These are phyloP conservation scores for Biancaea sappan DNA, from an alignment of 306 rosid species.

Conservation along the genomic window DNA sequence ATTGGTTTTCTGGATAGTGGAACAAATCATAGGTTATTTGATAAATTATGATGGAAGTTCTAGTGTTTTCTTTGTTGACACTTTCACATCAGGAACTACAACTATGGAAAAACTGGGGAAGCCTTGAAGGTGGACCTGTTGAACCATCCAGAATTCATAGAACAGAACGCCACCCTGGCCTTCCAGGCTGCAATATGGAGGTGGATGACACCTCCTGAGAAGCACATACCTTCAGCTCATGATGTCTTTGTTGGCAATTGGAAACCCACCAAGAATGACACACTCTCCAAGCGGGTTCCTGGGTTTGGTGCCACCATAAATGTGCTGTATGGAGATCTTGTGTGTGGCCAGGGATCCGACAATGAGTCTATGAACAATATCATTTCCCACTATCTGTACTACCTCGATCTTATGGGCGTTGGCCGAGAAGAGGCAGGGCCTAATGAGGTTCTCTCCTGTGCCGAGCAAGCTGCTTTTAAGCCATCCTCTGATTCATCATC, in stretches of 20 bases:
- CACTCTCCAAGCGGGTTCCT: constrained; percentile 72
- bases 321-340: constrained; percentile 66
- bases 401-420: constrained; percentile 80
- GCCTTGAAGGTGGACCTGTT: constrained; percentile 75
- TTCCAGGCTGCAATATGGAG: constrained; percentile 84
- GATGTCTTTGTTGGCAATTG: constrained; percentile 80
- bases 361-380: constrained; percentile 77
- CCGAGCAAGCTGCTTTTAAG: constrained; percentile 70
- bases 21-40: neutral
- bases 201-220: constrained; percentile 89
- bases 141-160: constrained; percentile 90
- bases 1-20: too few relatives aligned
- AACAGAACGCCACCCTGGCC: constrained; percentile 90
- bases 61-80: constrained; percentile 19
- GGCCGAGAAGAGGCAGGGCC: constrained; percentile 84
- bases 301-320: constrained; percentile 93
- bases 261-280: constrained; percentile 96
- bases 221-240: constrained; percentile 82
- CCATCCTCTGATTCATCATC: constrained; percentile 56
- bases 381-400: constrained; percentile 79
- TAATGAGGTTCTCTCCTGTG: constrained; percentile 72
- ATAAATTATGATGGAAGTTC: constrained; percentile 4
- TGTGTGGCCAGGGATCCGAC: constrained; percentile 70
- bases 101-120: constrained; percentile 77
- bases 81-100: constrained; percentile 69